Evolutionary conservation across 306 rosid genomes (phyloP).

Genomic region (Vigna angularis): DNA sequence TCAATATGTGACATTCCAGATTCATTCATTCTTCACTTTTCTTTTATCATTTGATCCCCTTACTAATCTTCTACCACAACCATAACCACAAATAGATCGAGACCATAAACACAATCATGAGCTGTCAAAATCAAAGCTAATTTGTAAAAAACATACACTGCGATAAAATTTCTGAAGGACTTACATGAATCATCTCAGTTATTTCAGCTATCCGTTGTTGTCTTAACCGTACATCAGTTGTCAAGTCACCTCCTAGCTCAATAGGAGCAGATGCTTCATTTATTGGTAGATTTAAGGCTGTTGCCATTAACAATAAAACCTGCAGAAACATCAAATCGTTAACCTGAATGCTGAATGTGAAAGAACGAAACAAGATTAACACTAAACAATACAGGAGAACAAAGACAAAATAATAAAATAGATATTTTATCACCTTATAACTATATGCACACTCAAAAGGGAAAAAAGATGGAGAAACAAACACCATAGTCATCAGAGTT

Average conservation of each 20-base stretch:
- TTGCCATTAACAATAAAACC: constrained; percentile 92
- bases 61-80: background rate
- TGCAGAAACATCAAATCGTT: constrained; percentile 48
- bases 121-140: too few species aligned
- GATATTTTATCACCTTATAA: background rate
- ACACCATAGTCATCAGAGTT: background rate
- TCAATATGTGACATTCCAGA: background rate
- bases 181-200: constrained; percentile 97
- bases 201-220: constrained; percentile 94
- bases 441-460: background rate
- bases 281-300: constrained; percentile 68
- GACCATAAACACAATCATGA: constrained; percentile 3
- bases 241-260: constrained; percentile 53
- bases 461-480: background rate
- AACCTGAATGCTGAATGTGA: constrained; percentile 30
- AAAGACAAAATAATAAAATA: constrained; percentile 23
- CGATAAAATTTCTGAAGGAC: constrained; percentile 51
- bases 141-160: background rate
- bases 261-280: constrained; percentile 49
- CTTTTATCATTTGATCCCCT: background rate
- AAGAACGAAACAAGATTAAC: constrained; percentile 19
- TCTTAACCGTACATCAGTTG: constrained; percentile 72
- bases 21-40: background rate
- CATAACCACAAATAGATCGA: background rate
- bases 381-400: background rate